Percentiles rank a stretch among this genome's conserved stretches.
These are phyloP conservation scores for Leishmania turanica DNA, from an alignment of 208 protist genomes.

Conservation along the genomic window DNA sequence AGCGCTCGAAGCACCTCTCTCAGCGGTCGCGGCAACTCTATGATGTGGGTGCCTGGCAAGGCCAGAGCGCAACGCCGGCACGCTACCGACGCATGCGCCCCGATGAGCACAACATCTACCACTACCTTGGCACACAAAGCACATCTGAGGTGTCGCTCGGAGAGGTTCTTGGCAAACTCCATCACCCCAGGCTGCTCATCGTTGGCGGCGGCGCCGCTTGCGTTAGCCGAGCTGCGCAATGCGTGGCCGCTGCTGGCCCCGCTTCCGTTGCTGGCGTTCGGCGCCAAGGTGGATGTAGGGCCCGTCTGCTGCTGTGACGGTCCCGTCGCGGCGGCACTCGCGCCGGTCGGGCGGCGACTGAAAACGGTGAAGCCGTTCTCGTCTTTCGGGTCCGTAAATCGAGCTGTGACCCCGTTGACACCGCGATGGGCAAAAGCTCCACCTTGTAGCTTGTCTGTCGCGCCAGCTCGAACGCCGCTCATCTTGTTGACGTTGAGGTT, in stretches of 20 bases:
- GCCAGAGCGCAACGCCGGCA: slow-evolving; percentile 53
- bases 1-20: slow-evolving; percentile 20
- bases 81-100: slow-evolving; percentile 35
- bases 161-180: slow-evolving; percentile 38
- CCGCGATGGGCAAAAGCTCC: slow-evolving; percentile 8
- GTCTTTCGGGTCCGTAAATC: slow-evolving; percentile 30
- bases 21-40: slow-evolving; percentile 47
- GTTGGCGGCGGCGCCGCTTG: not conserved
- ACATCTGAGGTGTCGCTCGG: slow-evolving; percentile 52
- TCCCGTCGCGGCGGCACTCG: not conserved
- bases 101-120: slow-evolving; percentile 56
- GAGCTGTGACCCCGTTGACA: not conserved
- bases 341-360: slow-evolving; percentile 7
- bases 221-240: not conserved
- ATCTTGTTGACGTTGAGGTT: slow-evolving; percentile 31
- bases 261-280: not conserved
- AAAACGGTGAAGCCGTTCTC: slow-evolving; percentile 27
- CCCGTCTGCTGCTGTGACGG: not conserved
- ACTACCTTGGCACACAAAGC: slow-evolving; percentile 48
- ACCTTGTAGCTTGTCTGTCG: slow-evolving; percentile 16
- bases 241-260: not conserved
- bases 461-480: slow-evolving; percentile 3
- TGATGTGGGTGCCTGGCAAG: slow-evolving; percentile 16
- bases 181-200: slow-evolving; percentile 5
- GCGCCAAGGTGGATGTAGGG: not conserved